Evolutionary conservation across 2,329 filamentous ascomycete species (phyloP), one percentile per base, ranked within the genome.

Genomic region (Exophiala spinifera): DNA sequence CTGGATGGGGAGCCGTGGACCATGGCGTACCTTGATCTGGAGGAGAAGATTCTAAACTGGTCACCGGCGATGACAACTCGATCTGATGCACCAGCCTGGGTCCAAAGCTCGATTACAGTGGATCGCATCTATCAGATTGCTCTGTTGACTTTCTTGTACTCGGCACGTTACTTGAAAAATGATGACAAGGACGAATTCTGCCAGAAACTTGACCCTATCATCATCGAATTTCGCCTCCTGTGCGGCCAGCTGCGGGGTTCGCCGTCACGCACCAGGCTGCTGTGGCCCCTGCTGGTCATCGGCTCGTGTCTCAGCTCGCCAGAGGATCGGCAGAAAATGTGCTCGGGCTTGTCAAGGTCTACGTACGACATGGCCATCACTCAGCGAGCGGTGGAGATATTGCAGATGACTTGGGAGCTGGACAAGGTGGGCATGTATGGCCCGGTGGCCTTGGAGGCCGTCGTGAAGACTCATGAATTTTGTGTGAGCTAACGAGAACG

Each of bases 121-220:
- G 36, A 40, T 40, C 36, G 36, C 36, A 40, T 40, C 36, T 40
- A 40, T 40, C 36, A 20, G 13, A 40, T 40, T 40, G 36, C 36
- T 20, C n/a, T 40, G 36, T 40, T 40, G 36, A 20, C 36, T 40
- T 40, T 40, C 36, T 13, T 40, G 36, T 40, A 40, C 36, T 40
- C 36, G 36, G 36, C 36, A 40, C 36, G 36, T 4, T 40, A 40
- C 36, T 6, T 40, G n/a, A 40, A 40, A 40, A 40, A 40, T 40
- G 36, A 20, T 13, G 36, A 40, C 36, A 40, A 40, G 36, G 36
- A 15, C 36, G 36, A 40, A 40, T 40, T 40, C 19, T 40, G 36
- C 36, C 36, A 40, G 36, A 40, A 40, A 40, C 36, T 40, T 40
- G 36, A 40, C 36, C 36, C 36, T 40, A 40, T 40, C n/a, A 40